phyloP scores from a whole-genome alignment of 1,139 yeast genomes.

The Hemisphaericaspora xylanilytica region DNA sequence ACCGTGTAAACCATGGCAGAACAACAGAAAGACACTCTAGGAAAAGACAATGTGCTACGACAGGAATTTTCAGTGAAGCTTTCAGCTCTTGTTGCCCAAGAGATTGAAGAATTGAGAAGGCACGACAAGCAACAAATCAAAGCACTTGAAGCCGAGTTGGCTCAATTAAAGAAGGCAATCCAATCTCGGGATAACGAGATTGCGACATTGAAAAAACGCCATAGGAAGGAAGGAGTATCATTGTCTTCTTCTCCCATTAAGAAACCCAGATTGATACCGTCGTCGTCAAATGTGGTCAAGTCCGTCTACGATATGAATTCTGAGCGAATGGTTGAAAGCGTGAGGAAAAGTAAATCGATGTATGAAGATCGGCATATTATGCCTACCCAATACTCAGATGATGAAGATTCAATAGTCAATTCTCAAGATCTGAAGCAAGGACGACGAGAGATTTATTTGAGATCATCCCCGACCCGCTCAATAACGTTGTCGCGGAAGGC shows the following conservation, averaged over 20 bases:
- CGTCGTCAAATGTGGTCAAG: constrained; percentile 1
- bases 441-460: background rate
- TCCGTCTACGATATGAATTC: constrained; percentile 1
- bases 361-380: constrained; percentile 12
- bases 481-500: constrained; percentile 1
- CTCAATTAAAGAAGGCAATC: constrained; percentile 2
- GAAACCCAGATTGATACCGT: constrained; percentile 4
- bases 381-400: constrained; percentile 19
- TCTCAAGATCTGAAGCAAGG: background rate
- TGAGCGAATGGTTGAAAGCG: background rate
- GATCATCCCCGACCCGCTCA: constrained; percentile 9
- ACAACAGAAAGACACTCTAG: background rate
- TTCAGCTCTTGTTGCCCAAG: constrained; percentile 3
- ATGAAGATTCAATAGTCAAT: constrained; percentile 7
- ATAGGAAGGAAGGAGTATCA: background rate
- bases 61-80: constrained; percentile 5
- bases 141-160: constrained; percentile 5
- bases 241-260: constrained; percentile 11
- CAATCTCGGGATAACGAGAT: constrained; percentile 8
- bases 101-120: constrained; percentile 9
- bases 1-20: no score
- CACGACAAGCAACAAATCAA: constrained; percentile 7
- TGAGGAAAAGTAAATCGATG: constrained; percentile 9
- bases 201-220: background rate
- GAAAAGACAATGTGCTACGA: constrained; percentile 1